Evolutionary conservation across 83 land plant species (phyloP), one percentile per base, ranked within the genome.

Genomic region (Thuja plicata): DNA sequence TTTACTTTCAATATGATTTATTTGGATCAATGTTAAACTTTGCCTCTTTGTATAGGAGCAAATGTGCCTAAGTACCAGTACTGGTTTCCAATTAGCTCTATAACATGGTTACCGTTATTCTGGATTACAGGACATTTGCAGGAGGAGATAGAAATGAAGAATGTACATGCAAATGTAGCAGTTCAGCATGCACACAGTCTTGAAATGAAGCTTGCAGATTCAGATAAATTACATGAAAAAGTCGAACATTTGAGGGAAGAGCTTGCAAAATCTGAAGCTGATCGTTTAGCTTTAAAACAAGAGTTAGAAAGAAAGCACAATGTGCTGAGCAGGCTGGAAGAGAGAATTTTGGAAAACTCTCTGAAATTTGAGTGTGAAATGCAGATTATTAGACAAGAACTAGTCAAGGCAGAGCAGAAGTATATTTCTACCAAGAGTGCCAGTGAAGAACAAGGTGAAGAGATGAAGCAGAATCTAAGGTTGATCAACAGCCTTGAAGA

Each of bases 311-410:
- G 32, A 27, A 93, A 92, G 87, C 92, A 92, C 60, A 54, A 45
- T 4, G 90, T 52, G 6, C 70, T 92, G 50, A 90, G 92, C 78
- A 90, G 89, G 82, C 87, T 93, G 16, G 95, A 93, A 60, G 91
- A 88, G 70, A 57, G 90, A 12, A 13, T 91, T 82, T 91, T 92
- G 60, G 89, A 91, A 30, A 57, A 40, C 52, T 79, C 88, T 57
- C 30, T 93, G 52, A 95, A 93, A 41, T 93, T 89, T 30, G 92
- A 93, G 77, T 90, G 90, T 90, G 96, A 95, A 90, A 92, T 95
- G 79, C 94, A 93, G 90, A 92, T 92, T 86, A 81, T 93, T 89
- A 92, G 87, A 88, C 92, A 93, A 80, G 94, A 95, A 62, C 76
- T 92, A 19, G 48, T 87, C 13, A 71, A 90, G 40, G 46, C 92